Evolutionary conservation across 2,329 filamentous ascomycete species (phyloP).

Genomic region (Botryotinia calthae): DNA sequence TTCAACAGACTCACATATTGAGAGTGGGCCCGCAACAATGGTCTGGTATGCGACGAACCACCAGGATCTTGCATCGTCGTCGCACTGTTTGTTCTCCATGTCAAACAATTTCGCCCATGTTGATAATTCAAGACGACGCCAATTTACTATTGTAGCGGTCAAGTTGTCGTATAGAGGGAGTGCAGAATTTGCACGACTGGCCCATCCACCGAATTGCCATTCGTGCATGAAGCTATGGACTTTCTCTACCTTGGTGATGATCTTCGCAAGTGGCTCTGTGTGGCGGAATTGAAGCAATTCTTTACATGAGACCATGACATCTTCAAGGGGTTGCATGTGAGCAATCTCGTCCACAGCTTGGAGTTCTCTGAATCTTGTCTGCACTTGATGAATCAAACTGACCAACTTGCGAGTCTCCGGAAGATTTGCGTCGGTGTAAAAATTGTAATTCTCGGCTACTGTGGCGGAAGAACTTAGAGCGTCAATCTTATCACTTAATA

Average conservation of each 20-base stretch:
- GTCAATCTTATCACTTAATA: slow-evolving; percentile 60
- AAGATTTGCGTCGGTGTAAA: slow-evolving; percentile 81
- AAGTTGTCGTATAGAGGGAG: slow-evolving; percentile 70
- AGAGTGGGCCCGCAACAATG: slow-evolving; percentile 71
- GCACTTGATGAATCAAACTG: slow-evolving; percentile 64
- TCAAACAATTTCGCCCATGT: slow-evolving; percentile 91
- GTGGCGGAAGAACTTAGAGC: slow-evolving; percentile 44
- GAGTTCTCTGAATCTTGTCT: slow-evolving; percentile 70
- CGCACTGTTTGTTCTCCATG: slow-evolving; percentile 72
- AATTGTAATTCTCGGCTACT: slow-evolving; percentile 65
- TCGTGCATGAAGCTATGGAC: slow-evolving; percentile 83
- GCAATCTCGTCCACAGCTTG: slow-evolving; percentile 63
- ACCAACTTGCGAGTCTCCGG: slow-evolving; percentile 73
- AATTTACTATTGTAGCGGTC: slow-evolving; percentile 77
- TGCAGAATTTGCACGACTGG: slow-evolving; percentile 74
- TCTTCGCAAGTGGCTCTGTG: slow-evolving; percentile 78
- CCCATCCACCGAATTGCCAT: slow-evolving; percentile 86
- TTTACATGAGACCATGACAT: slow-evolving; percentile 73
- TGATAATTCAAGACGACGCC: slow-evolving; percentile 85
- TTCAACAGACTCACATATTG: slow-evolving; percentile 57
- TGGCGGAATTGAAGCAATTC: slow-evolving; percentile 74
- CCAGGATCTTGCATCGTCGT: slow-evolving; percentile 81
- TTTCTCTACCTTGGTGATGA: slow-evolving; percentile 83
- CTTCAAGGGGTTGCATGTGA: slow-evolving; percentile 72
- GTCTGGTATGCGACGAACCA: slow-evolving; percentile 96